phyloP scores from a whole-genome alignment of 306 rosid species.

The Corylus avellana region DNA sequence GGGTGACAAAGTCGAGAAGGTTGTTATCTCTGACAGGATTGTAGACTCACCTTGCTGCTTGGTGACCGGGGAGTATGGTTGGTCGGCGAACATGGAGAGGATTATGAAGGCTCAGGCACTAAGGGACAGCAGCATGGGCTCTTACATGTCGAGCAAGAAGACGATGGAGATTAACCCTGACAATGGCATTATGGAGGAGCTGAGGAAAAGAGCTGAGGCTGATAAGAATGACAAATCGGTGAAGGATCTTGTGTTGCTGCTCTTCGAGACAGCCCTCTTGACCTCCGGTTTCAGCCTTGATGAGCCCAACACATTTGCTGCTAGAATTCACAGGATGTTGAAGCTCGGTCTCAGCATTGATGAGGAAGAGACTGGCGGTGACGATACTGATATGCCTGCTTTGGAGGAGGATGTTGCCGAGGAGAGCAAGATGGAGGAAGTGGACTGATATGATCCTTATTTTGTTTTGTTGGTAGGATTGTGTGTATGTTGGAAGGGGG shows the following conservation, averaged over 20 bases:
- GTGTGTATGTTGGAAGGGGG: too few relatives aligned
- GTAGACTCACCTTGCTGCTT: constrained; percentile 31
- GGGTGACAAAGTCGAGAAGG: constrained; percentile 35
- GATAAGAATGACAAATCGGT: constrained; percentile 30
- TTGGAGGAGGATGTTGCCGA: constrained; percentile 16
- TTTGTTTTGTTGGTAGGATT: too few relatives aligned
- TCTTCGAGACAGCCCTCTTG: constrained; percentile 25
- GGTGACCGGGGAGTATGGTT: constrained; percentile 31
- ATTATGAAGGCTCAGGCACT: constrained; percentile 40
- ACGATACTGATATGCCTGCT: constrained; percentile 7
- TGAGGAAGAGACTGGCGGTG: constrained; percentile 3
- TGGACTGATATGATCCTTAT: not conserved
- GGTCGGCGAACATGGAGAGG: constrained; percentile 44
- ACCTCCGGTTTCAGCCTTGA: constrained; percentile 36
- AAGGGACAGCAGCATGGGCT: constrained; percentile 29
- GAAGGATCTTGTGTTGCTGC: constrained; percentile 28
- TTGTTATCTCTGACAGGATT: constrained; percentile 28
- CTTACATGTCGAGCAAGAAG: constrained; percentile 41
- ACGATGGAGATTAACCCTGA: constrained; percentile 41
- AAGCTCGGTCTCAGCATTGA: constrained; percentile 30
- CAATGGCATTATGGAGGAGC: constrained; percentile 25
- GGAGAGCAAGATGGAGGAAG: constrained; percentile 28
- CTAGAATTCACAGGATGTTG: constrained; percentile 34
- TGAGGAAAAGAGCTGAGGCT: constrained; percentile 22
- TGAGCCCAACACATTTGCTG: constrained; percentile 31